Evolutionary conservation across 306 rosid genomes (phyloP), one percentile per base, ranked within the genome.

Genomic region (Inga leiocalycina): DNA sequence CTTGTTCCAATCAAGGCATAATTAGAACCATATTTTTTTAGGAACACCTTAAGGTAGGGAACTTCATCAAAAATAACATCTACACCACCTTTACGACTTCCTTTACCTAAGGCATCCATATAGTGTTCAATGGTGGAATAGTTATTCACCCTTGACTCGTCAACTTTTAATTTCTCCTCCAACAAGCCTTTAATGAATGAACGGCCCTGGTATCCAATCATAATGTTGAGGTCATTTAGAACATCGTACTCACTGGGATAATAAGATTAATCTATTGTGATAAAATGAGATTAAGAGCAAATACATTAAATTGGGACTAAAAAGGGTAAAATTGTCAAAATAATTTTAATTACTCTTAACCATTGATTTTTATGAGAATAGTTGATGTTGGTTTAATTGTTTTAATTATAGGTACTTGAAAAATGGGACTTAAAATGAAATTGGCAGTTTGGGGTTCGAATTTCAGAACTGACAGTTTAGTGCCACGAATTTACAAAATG

Each of bases 1-100:
- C 0, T 44, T 35, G 89, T 59, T 20, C 22, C 71, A n/a, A 69
- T 51, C 71, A 72, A 30, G 49, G 41, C 56, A 45, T 79, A 56
- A 22, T 44, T 22, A 14, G 71, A 61, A 27, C 67, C 67, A 14
- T 65, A 65, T 14, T 65, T 2, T 6, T 30, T 14, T 4, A 65
- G 70, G 70, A 65, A 65, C n/a, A 32, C 43, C 11, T 30, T 64
- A 4, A 64, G 14, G 20, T 13, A 14, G 70, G 70, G 43, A 32
- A 14, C 70, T 32, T 65, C 70, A 6, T 30, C 20, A 30, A 65
- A 30, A 65, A 32, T 65, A 14, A 41, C 70, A 32, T 65, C 41
- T 2, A 65, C 70, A 32, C 70, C 70, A 32, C 70, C 70, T 30
- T 2, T 6, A 12, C 4, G 19, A 20, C 70, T 65, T 14, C 70